A percentile compares a stretch with the other conserved stretches of the same genome.
phyloP scores from a whole-genome alignment of 164 flowering plant species.

The Vitis vinifera region DNA sequence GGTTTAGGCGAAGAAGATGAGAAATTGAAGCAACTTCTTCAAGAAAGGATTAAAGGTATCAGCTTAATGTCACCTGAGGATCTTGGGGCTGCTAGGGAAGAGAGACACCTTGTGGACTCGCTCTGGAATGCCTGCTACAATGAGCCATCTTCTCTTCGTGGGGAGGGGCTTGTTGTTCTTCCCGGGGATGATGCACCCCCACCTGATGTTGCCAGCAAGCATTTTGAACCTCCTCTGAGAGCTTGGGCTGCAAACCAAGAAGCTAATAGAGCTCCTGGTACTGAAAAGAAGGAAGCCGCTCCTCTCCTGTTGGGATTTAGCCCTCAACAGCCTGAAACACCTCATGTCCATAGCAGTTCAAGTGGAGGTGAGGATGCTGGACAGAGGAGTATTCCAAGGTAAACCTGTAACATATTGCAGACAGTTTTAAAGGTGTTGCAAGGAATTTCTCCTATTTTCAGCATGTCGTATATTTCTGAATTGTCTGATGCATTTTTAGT shows the following conservation, averaged over 20 bases:
- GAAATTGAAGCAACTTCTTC: conserved; percentile 69
- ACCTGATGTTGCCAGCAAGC: conserved; percentile 81
- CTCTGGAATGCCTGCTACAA: conserved; percentile 75
- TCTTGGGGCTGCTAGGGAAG: conserved; percentile 82
- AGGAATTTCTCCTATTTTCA: too few relatives aligned
- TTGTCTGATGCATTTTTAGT: too few relatives aligned
- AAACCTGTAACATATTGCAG: too few relatives aligned
- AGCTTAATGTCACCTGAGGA: conserved; percentile 73
- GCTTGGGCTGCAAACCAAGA: conserved; percentile 50
- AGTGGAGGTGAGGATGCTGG: background rate
- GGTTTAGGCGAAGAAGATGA: conserved; percentile 40
- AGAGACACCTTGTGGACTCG: conserved; percentile 84
- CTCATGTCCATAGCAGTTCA: background rate
- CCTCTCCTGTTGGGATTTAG: conserved; percentile 22
- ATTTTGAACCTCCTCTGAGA: conserved; percentile 79
- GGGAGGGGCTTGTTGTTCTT: conserved; percentile 74
- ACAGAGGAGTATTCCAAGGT: too few relatives aligned
- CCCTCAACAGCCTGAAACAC: too few relatives aligned
- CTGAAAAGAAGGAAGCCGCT: conserved; percentile 44
- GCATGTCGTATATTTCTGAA: too few relatives aligned
- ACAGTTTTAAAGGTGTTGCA: too few relatives aligned
- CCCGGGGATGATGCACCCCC: conserved; percentile 84
- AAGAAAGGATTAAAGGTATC: conserved; percentile 70
- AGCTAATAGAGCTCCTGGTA: conserved; percentile 14
- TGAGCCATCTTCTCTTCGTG: conserved; percentile 81